These are phyloP conservation scores for Babesia sp. DNA, from an alignment of 169 alveolate genomes.

Conservation along the genomic window DNA sequence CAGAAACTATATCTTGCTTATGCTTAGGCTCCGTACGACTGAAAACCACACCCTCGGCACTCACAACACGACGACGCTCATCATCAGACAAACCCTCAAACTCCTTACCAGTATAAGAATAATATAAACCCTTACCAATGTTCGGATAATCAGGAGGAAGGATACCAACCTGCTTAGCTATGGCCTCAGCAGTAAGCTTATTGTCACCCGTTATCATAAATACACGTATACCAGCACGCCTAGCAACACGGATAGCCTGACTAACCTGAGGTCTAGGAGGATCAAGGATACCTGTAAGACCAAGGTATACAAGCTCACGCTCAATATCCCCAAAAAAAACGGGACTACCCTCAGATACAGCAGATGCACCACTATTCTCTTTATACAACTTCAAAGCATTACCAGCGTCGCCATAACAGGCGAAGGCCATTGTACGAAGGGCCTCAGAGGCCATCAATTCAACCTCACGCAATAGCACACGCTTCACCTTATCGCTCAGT, in stretches of 20 bases:
- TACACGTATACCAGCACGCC: slow-evolving; percentile 96
- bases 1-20: slow-evolving; percentile 94
- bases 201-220: slow-evolving; percentile 99
- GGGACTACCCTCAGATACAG: slow-evolving; percentile 38
- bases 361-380: slow-evolving; percentile 25
- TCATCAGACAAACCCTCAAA: slow-evolving; percentile 86
- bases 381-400: slow-evolving; percentile 66
- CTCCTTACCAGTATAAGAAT: slow-evolving; percentile 92
- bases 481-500: slow-evolving; percentile 80
- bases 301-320: slow-evolving; percentile 88
- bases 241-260: slow-evolving; percentile 90
- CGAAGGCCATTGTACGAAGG: slow-evolving; percentile 84
- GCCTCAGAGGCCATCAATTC: slow-evolving; percentile 89
- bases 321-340: slow-evolving; percentile 82
- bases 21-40: slow-evolving; percentile 98
- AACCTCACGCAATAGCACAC: slow-evolving; percentile 77
- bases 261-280: slow-evolving; percentile 97
- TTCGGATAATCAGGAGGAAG: slow-evolving; percentile 43
- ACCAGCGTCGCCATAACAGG: slow-evolving; percentile 66
- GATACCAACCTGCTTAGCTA: slow-evolving; percentile 94
- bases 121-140: slow-evolving; percentile 41
- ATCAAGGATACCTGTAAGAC: slow-evolving; percentile 95
- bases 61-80: slow-evolving; percentile 75
- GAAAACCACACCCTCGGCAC: slow-evolving; percentile 90
- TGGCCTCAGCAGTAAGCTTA: slow-evolving; percentile 97